Evolutionary conservation across 495 filamentous ascomycete species (phyloP).

Genomic region (Neurospora tetraspora): DNA sequence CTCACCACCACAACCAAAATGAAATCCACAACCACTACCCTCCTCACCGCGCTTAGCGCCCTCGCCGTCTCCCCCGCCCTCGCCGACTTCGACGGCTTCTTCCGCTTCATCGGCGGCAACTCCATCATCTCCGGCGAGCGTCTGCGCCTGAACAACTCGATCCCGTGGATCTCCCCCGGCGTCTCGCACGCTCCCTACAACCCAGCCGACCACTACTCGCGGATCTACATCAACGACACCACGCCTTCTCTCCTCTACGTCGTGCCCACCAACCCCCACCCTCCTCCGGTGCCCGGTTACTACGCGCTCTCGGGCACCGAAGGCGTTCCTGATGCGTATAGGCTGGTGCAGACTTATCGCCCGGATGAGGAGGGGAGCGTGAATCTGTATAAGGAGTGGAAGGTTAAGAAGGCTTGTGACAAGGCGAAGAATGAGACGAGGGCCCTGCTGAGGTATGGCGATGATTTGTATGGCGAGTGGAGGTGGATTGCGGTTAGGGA

Average conservation of each 20-base stretch:
- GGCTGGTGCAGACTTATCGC: conserved; percentile 9
- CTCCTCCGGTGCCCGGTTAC: conserved; percentile 17
- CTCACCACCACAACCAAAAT: background rate
- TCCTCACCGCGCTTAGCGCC: conserved; percentile 1
- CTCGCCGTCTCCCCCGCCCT: background rate
- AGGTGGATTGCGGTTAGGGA: conserved; percentile 14
- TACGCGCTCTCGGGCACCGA: conserved; percentile 11
- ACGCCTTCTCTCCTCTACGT: conserved; percentile 3
- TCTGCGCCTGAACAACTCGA: conserved; percentile 12
- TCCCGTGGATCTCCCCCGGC: conserved; percentile 5
- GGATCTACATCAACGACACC: conserved; percentile 3
- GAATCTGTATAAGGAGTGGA: conserved; percentile 4
- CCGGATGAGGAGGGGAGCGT: conserved; percentile 1
- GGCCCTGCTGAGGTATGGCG: conserved; percentile 3
- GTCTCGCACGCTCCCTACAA: conserved; percentile 11
- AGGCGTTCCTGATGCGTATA: conserved; percentile 9
- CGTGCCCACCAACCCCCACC: conserved; percentile 16
- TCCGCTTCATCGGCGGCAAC: conserved; percentile 9
- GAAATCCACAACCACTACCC: background rate
- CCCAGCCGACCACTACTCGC: conserved; percentile 11
- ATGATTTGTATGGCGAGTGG: background rate
- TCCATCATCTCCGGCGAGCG: conserved; percentile 7
- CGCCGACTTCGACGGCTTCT: conserved; percentile 10
- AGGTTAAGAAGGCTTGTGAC: background rate
- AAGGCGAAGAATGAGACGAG: background rate